Percentiles rank a stretch among this genome's conserved stretches.
Evolutionary conservation across 2,329 filamentous ascomycete species (phyloP).

Genomic region (Aureobasidium sp.): DNA sequence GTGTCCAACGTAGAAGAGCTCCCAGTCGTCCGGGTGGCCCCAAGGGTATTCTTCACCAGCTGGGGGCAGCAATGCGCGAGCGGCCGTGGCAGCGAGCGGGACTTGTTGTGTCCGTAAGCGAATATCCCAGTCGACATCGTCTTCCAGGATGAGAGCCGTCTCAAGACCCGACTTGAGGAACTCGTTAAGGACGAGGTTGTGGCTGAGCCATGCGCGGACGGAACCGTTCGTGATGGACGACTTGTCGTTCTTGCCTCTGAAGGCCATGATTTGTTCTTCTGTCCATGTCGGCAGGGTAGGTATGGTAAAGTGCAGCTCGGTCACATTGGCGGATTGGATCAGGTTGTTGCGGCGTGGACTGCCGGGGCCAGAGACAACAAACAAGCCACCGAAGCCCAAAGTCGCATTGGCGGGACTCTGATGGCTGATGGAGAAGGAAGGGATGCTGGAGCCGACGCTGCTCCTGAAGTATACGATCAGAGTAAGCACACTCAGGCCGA

Average conservation of each 20-base stretch:
- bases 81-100: slow-evolving; percentile 35
- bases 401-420: slow-evolving; percentile 8
- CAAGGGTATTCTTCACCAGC: slow-evolving; percentile 27
- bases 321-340: slow-evolving; percentile 34
- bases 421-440: slow-evolving; percentile 3
- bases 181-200: slow-evolving; percentile 33
- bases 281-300: slow-evolving; percentile 34
- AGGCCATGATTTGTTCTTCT: slow-evolving; percentile 26
- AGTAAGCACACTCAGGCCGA: slow-evolving; percentile 5
- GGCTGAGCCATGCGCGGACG: slow-evolving; percentile 36
- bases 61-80: slow-evolving; percentile 27
- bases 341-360: slow-evolving; percentile 32
- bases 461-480: slow-evolving; percentile 11
- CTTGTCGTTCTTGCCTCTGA: slow-evolving; percentile 25
- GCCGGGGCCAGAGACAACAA: slow-evolving; percentile 31
- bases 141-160: slow-evolving; percentile 39
- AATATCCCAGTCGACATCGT: slow-evolving; percentile 42
- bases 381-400: slow-evolving; percentile 32
- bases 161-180: slow-evolving; percentile 38
- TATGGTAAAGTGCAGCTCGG: slow-evolving; percentile 32
- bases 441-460: neutral
- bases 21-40: slow-evolving; percentile 33
- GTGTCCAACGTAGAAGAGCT: slow-evolving; percentile 36
- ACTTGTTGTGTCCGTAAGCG: slow-evolving; percentile 37
- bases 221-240: slow-evolving; percentile 31